phyloP scores from a whole-genome alignment of 805 yeast species.

The Saturnispora mendoncae region DNA sequence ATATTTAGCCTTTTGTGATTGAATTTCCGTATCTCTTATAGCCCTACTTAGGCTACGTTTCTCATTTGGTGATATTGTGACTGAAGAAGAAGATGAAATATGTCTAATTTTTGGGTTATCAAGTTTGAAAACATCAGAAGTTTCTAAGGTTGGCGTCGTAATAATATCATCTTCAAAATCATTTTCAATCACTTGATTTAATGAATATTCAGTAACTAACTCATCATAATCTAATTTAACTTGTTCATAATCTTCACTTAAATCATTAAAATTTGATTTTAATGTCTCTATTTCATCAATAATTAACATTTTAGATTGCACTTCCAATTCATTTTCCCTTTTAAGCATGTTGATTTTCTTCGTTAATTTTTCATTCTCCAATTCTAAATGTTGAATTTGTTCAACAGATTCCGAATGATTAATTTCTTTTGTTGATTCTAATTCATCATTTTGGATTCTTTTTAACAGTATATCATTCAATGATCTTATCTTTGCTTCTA shows the following conservation, averaged over 20 bases:
- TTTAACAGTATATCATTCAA: constrained; percentile 15
- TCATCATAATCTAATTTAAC: constrained; percentile 25
- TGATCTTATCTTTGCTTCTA: constrained; percentile 22
- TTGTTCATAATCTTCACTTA: constrained; percentile 22
- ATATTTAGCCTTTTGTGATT: constrained; percentile 20
- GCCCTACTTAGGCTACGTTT: constrained; percentile 21
- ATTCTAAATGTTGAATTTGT: constrained; percentile 10
- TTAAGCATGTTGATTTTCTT: constrained; percentile 32
- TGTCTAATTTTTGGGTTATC: constrained; percentile 11
- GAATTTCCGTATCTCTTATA: constrained; percentile 20
- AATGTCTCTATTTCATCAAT: constrained; percentile 47
- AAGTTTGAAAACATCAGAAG: not conserved
- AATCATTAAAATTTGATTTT: constrained; percentile 29
- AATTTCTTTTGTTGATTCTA: constrained; percentile 6
- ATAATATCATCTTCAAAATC: constrained; percentile 5
- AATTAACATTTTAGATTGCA: constrained; percentile 41
- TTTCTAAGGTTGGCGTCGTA: constrained; percentile 5
- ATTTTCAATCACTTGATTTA: constrained; percentile 1
- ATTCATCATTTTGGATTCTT: constrained; percentile 7
- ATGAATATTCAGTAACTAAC: constrained; percentile 20
- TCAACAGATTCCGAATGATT: constrained; percentile 2
- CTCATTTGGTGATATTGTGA: not conserved
- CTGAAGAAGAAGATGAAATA: constrained; percentile 3
- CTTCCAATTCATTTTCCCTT: constrained; percentile 44
- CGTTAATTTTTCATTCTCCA: constrained; percentile 21